phyloP scores from a whole-genome alignment of 2,329 filamentous ascomycete genomes.

The Septoria linicola region DNA sequence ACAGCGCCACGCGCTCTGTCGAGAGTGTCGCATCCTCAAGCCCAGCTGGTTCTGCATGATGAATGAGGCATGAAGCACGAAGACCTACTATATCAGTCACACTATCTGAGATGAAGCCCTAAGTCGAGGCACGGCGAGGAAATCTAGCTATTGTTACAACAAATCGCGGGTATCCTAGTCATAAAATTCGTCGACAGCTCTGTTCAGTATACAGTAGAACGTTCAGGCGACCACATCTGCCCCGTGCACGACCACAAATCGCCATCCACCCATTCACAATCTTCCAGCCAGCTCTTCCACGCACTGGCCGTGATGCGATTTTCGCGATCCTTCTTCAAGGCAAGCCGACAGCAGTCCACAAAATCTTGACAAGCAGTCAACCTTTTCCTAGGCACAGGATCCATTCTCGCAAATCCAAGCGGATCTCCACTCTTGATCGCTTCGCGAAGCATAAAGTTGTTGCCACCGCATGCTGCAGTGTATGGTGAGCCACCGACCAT shows the following conservation, averaged over 20 bases:
- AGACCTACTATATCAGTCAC: background rate
- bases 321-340: slow-evolving; percentile 40
- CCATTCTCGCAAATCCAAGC: slow-evolving; percentile 43
- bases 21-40: slow-evolving; percentile 32
- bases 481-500: slow-evolving; percentile 47
- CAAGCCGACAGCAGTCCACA: slow-evolving; percentile 41
- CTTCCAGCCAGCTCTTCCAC: slow-evolving; percentile 37
- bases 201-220: background rate
- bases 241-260: slow-evolving; percentile 3
- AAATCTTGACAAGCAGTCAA: slow-evolving; percentile 38
- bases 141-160: slow-evolving; percentile 1
- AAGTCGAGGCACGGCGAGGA: background rate
- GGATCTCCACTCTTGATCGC: slow-evolving; percentile 46
- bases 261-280: slow-evolving; percentile 23
- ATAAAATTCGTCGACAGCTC: too few relatives aligned
- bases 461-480: slow-evolving; percentile 39
- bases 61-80: background rate
- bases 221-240: background rate
- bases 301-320: slow-evolving; percentile 31
- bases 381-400: slow-evolving; percentile 36
- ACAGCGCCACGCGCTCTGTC: slow-evolving; percentile 24
- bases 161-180: background rate
- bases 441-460: slow-evolving; percentile 45
- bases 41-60: slow-evolving; percentile 13
- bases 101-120: background rate